Evolutionary conservation across 495 filamentous ascomycete species (phyloP).

Genomic region (Lophium mytilinum): DNA sequence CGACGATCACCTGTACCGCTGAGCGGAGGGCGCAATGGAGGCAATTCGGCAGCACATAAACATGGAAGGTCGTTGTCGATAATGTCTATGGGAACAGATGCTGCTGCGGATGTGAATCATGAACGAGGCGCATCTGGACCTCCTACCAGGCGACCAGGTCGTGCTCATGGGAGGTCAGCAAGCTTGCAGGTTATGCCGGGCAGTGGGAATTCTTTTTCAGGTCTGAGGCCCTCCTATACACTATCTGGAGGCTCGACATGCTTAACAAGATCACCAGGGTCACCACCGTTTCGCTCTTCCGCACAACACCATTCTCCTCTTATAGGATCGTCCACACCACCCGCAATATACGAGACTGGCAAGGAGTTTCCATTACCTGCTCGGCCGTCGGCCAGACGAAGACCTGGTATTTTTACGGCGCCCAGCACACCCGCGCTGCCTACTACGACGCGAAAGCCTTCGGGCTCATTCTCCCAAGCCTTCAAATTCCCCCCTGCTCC

Average conservation of each 20-base stretch:
- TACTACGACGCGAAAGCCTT: conserved; percentile 29
- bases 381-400: conserved; percentile 22
- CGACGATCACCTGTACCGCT: conserved; percentile 15
- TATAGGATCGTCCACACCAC: conserved; percentile 15
- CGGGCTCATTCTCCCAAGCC: conserved; percentile 39
- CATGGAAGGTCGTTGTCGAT: conserved; percentile 89
- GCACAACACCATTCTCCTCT: conserved; percentile 22
- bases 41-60: conserved; percentile 33
- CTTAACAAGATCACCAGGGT: conserved; percentile 4
- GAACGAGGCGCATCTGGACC: conserved; percentile 28
- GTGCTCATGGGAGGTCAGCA: conserved; percentile 69
- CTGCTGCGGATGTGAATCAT: conserved; percentile 38
- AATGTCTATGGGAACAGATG: conserved; percentile 72
- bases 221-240: conserved; percentile 1
- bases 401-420: conserved; percentile 28
- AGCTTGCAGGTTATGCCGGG: conserved; percentile 69
- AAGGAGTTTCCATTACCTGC: conserved; percentile 19
- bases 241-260: background rate
- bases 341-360: conserved; percentile 12
- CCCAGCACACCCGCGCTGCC: conserved; percentile 27
- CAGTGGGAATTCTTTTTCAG: conserved; percentile 18
- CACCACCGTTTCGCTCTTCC: conserved; percentile 15
- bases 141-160: conserved; percentile 41
- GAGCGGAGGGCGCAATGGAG: conserved; percentile 14
- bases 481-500: conserved; percentile 60